phyloP scores from a whole-genome alignment of 2,329 filamentous ascomycete species.

The Diaporthe caulivora region DNA sequence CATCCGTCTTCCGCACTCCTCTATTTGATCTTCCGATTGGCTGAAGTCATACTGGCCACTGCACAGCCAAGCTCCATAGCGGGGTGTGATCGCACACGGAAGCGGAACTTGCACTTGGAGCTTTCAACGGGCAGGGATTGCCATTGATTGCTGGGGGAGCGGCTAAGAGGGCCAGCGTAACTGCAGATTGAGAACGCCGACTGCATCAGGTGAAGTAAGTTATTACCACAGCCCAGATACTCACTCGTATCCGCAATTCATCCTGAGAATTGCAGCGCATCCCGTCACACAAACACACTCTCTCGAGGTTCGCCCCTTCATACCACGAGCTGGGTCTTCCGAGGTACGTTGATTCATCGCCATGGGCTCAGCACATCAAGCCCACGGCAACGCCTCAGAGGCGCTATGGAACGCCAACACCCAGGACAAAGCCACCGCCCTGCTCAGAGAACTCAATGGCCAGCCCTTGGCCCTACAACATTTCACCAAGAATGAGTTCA shows the following conservation, averaged over 20 bases:
- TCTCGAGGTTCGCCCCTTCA: no score
- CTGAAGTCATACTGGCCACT: not conserved
- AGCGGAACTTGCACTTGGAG: constrained; percentile 31
- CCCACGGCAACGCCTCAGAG: constrained; percentile 22
- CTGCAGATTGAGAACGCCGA: not conserved
- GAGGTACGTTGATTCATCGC: not conserved
- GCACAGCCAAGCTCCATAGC: constrained; percentile 7
- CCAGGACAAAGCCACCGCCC: constrained; percentile 45
- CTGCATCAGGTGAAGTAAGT: not conserved
- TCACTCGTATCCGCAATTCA: not conserved
- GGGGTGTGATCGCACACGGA: constrained; percentile 15
- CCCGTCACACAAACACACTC: not conserved
- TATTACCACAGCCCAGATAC: not conserved
- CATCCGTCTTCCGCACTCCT: constrained; percentile 36
- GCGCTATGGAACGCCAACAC: constrained; percentile 46
- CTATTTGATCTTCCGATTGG: constrained; percentile 37
- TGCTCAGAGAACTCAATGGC: constrained; percentile 38
- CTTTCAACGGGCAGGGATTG: not conserved
- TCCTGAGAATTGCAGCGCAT: not conserved
- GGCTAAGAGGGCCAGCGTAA: not conserved
- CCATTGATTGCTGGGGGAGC: not conserved
- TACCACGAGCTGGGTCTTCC: not conserved
- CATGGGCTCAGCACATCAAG: constrained; percentile 16
- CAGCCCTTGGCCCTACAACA: constrained; percentile 41
- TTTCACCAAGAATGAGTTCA: constrained; percentile 41